phyloP scores from a whole-genome alignment of 345 rosid genomes.

The Murraya paniculata region DNA sequence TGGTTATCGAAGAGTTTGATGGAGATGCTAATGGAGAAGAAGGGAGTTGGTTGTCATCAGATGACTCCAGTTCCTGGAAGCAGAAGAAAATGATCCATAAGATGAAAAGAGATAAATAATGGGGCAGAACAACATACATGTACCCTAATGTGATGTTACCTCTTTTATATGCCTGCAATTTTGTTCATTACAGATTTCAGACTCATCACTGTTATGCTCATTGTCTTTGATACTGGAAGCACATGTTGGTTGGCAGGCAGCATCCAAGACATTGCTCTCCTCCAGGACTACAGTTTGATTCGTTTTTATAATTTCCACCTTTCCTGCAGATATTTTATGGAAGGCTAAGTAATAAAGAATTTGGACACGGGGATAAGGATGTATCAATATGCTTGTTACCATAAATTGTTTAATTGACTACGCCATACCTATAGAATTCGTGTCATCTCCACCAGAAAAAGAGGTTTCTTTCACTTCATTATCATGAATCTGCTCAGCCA shows the following conservation, averaged over 20 bases:
- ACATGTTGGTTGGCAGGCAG: constrained; percentile 28
- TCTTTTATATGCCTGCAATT: constrained; percentile 28
- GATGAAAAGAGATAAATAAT: background rate
- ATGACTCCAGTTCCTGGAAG: constrained; percentile 51
- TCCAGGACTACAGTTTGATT: constrained; percentile 32
- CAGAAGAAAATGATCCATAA: constrained; percentile 1
- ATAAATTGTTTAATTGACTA: constrained; percentile 12
- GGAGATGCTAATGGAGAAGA: constrained; percentile 49
- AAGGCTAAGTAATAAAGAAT: background rate
- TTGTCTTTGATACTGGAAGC: constrained; percentile 25
- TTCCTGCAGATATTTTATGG: constrained; percentile 26
- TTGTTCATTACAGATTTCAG: constrained; percentile 34
- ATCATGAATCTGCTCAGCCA: constrained; percentile 22
- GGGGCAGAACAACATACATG: constrained; percentile 11
- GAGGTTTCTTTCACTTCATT: constrained; percentile 31
- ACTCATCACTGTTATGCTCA: constrained; percentile 18
- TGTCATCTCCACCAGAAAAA: constrained; percentile 23
- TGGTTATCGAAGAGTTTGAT: constrained; percentile 33
- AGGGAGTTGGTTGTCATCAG: constrained; percentile 28
- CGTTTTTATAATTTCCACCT: constrained; percentile 28
- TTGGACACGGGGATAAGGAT: background rate
- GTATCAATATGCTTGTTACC: constrained; percentile 10
- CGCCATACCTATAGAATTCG: constrained; percentile 44
- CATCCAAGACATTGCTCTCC: constrained; percentile 26
- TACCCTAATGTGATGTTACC: constrained; percentile 31